Conservation (phyloP, 1,139 yeast species). For the Magnusiomyces clavatus region DNA sequence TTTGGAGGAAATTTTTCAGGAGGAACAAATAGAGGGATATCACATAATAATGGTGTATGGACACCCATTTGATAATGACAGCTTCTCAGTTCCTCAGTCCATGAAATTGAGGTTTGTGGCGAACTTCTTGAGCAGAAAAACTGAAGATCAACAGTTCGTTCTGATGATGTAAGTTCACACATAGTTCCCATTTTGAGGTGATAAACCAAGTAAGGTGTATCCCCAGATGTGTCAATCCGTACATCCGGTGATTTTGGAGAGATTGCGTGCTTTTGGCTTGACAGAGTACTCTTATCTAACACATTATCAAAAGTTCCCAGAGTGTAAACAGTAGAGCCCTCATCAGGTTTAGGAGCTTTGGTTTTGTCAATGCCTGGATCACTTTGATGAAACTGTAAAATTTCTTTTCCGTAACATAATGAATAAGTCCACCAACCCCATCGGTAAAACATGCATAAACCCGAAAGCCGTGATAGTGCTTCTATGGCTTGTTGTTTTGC, state of each 20-base stretch:
- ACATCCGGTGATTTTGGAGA: not conserved
- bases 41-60: conserved; percentile 53
- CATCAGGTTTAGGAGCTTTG: conserved; percentile 27
- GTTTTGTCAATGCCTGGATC: conserved; percentile 2
- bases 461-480: conserved; percentile 25
- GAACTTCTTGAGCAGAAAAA: conserved; percentile 54
- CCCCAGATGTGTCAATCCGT: conserved; percentile 5
- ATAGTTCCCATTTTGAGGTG: conserved; percentile 50
- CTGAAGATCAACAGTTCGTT: conserved; percentile 55
- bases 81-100: conserved; percentile 57
- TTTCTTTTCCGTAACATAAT: conserved; percentile 46
- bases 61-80: conserved; percentile 65
- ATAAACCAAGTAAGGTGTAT: conserved; percentile 33
- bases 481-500: conserved; percentile 24
- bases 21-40: conserved; percentile 42
- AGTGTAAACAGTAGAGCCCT: conserved; percentile 37
- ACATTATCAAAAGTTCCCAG: conserved; percentile 40
- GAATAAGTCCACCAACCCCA: conserved; percentile 61
- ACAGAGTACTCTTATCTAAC: conserved; percentile 15
- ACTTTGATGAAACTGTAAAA: conserved; percentile 50
- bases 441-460: conserved; percentile 32
- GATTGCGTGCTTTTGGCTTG: no score
- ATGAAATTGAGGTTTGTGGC: conserved; percentile 31
- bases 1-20: conserved; percentile 35
- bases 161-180: conserved; percentile 65